Conservation (phyloP, 345 rosid species). For the Hibiscus tridactylites region DNA sequence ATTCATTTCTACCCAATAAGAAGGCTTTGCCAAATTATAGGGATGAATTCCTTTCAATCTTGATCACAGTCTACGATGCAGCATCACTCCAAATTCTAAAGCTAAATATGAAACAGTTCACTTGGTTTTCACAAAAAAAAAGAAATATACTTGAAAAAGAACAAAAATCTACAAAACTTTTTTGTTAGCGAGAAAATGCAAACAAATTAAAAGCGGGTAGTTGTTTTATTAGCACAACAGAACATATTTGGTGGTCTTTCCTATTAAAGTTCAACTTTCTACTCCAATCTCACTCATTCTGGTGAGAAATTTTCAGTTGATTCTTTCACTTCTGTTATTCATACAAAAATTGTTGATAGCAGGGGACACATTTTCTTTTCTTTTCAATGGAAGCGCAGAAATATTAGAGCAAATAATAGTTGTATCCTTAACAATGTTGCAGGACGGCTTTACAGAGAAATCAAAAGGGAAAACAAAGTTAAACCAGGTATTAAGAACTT, state of each 20-base stretch:
- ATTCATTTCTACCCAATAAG: background rate
- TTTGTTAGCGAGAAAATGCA: background rate
- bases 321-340: background rate
- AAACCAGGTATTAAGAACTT: conserved; percentile 8
- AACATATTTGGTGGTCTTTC: background rate
- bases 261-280: background rate
- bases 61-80: background rate
- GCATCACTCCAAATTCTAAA: background rate
- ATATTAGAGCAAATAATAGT: background rate
- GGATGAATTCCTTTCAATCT: background rate
- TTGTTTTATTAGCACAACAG: background rate
- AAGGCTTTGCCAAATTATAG: background rate
- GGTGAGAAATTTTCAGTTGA: background rate
- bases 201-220: background rate
- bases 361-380: background rate
- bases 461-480: conserved; percentile 3
- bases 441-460: background rate
- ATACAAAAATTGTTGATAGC: background rate
- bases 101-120: background rate
- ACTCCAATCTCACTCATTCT: background rate
- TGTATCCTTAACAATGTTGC: background rate
- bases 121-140: background rate
- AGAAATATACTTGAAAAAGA: background rate
- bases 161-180: background rate
- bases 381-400: background rate